Evolutionary conservation across 2,329 filamentous ascomycete species (phyloP), one percentile per base, ranked within the genome.

Genomic region (Calonectria henricotiae): DNA sequence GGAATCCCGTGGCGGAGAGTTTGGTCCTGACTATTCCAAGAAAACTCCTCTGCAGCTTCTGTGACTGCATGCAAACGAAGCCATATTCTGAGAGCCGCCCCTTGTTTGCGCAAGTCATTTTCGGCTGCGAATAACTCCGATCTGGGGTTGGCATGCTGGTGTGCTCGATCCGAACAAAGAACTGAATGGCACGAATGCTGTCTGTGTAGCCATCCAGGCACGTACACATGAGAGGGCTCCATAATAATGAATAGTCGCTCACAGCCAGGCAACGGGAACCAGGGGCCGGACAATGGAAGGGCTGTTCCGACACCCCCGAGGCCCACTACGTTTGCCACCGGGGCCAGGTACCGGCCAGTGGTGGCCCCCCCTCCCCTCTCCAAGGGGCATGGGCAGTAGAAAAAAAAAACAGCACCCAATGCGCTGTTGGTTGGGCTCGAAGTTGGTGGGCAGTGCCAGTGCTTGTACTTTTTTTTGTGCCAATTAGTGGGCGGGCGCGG

Each of bases 261-360:
- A 71, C 71, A 74, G 71, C 74, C 75, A 77, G 75, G 75, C 76
- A 77, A 75, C 73, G 51, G 70, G 71, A 69, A 73, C 73, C 75
- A 77, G 74, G 75, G 75, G 61, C 75, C 74, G 75, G 72, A 76
- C 72, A 70, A 23, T 44, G 67, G 51, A 49, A 74, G 71, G 67
- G 72, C 67, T 69, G 30, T 67, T 68, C 67, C 55, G 69, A 69
- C 65, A 46, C 54, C 47, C 63, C 70, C 70, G 68, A 70, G 67
- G 68, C 69, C 73, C 63, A 62, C 75, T 73, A 64, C 32, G 43
- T 68, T 60, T 66, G 69, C 67, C 65, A 71, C 75, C 66, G 62
- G 74, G 72, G 73, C 69, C 72, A 77, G 74, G 71, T 71, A 71
- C 75, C 69, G 64, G 70, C 68, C 44, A 44, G 54, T 46, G 51